Evolutionary conservation across 805 yeast genomes (phyloP).

Genomic region (Starmera quercuum): DNA sequence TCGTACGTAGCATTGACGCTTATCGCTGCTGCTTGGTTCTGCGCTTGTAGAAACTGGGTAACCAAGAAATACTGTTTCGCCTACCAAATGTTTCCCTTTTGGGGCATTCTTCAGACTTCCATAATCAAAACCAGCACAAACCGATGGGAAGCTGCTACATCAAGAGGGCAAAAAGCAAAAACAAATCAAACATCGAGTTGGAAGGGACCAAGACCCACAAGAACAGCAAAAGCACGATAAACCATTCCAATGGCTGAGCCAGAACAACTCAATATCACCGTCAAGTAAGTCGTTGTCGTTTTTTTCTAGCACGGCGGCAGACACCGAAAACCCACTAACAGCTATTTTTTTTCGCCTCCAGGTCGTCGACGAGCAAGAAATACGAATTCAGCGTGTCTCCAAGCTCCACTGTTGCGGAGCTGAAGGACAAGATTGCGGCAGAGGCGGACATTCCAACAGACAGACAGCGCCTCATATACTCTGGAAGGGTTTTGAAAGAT

Average conservation of each 20-base stretch:
- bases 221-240: too few relatives aligned
- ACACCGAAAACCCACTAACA: not conserved
- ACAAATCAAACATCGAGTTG: too few relatives aligned
- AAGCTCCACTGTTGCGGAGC: conserved; percentile 50
- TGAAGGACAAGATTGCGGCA: conserved; percentile 58
- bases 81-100: too few relatives aligned
- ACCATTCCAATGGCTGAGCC: conserved; percentile 3
- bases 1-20: too few relatives aligned
- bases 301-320: not conserved
- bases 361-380: conserved; percentile 66
- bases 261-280: not conserved
- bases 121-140: too few relatives aligned
- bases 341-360: not conserved
- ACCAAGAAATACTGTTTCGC: too few relatives aligned
- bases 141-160: too few relatives aligned
- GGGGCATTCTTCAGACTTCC: too few relatives aligned
- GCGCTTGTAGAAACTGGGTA: too few relatives aligned
- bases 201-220: too few relatives aligned
- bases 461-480: conserved; percentile 85
- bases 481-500: conserved; percentile 91
- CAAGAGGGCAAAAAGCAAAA: too few relatives aligned
- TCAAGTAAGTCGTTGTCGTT: conserved; percentile 4
- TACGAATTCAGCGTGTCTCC: conserved; percentile 54
- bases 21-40: too few relatives aligned
- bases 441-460: conserved; percentile 61